Percentiles rank a stretch among this genome's conserved stretches.
Evolutionary conservation across 2,329 filamentous ascomycete species (phyloP).

Genomic region (Volutella citrinella): DNA sequence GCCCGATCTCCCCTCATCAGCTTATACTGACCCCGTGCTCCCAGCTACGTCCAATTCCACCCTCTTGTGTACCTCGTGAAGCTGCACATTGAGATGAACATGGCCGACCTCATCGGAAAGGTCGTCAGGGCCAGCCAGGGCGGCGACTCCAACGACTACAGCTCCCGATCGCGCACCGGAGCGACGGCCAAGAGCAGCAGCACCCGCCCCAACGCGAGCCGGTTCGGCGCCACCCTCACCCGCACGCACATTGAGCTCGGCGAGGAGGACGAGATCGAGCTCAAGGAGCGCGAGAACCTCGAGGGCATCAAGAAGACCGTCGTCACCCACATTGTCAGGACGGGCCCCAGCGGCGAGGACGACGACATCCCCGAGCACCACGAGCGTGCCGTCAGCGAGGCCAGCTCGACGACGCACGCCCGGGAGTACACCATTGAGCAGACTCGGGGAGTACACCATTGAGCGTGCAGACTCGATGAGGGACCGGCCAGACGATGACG

Average conservation of each 20-base stretch:
- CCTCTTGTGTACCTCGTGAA: slow-evolving; percentile 26
- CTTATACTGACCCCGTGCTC: not conserved
- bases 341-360: slow-evolving; percentile 12
- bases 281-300: slow-evolving; percentile 19
- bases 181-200: slow-evolving; percentile 6
- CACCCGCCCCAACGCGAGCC: slow-evolving; percentile 13
- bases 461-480: too few species aligned
- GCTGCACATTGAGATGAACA: slow-evolving; percentile 28
- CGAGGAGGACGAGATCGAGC: slow-evolving; percentile 23
- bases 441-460: too few species aligned
- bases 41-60: slow-evolving; percentile 26
- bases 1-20: not conserved
- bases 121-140: slow-evolving; percentile 23
- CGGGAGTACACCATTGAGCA: too few species aligned
- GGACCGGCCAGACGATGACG: too few species aligned
- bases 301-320: slow-evolving; percentile 22
- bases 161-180: slow-evolving; percentile 18
- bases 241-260: slow-evolving; percentile 24
- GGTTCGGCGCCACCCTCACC: slow-evolving; percentile 16
- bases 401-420: slow-evolving; percentile 15
- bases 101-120: slow-evolving; percentile 27
- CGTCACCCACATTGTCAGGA: slow-evolving; percentile 16
- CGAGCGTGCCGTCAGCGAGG: slow-evolving; percentile 24
- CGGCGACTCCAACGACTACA: slow-evolving; percentile 11
- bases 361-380: slow-evolving; percentile 22